phyloP scores from a whole-genome alignment of 2,329 filamentous ascomycete species.

The Xylariaceae sp. region DNA sequence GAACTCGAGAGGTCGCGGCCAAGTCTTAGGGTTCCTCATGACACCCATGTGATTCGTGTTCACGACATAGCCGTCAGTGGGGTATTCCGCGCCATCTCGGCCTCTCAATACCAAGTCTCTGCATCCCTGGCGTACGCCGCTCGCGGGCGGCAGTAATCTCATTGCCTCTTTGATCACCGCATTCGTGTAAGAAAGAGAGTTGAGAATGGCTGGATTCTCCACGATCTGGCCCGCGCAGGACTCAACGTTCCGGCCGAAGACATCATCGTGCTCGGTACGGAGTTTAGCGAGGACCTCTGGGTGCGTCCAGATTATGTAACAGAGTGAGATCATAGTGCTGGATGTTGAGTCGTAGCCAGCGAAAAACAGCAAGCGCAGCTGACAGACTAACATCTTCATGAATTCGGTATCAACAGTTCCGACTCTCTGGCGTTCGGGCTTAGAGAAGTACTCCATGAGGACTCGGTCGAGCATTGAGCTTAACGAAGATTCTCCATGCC shows the following conservation, averaged over 20 bases:
- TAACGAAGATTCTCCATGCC: conserved; percentile 19
- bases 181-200: conserved; percentile 50
- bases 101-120: conserved; percentile 41
- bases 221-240: conserved; percentile 39
- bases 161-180: conserved; percentile 56
- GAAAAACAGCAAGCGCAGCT: conserved; percentile 38
- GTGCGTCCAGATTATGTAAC: conserved; percentile 31
- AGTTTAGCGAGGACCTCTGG: conserved; percentile 29
- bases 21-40: conserved; percentile 41
- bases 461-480: conserved; percentile 34
- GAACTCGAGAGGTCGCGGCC: conserved; percentile 43
- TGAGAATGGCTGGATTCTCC: conserved; percentile 45
- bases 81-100: conserved; percentile 41
- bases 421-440: conserved; percentile 21
- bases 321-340: conserved; percentile 31
- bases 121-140: conserved; percentile 39
- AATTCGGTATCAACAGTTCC: conserved; percentile 26
- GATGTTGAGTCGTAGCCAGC: conserved; percentile 41
- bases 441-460: conserved; percentile 30
- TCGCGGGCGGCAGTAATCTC: conserved; percentile 52
- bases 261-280: conserved; percentile 46
- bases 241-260: conserved; percentile 45
- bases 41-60: conserved; percentile 38
- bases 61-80: conserved; percentile 44
- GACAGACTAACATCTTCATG: conserved; percentile 29